Percentiles rank a stretch among this genome's conserved stretches.
Evolutionary conservation across 2,329 filamentous ascomycete species (phyloP).

Genomic region (Cytospora piceae): DNA sequence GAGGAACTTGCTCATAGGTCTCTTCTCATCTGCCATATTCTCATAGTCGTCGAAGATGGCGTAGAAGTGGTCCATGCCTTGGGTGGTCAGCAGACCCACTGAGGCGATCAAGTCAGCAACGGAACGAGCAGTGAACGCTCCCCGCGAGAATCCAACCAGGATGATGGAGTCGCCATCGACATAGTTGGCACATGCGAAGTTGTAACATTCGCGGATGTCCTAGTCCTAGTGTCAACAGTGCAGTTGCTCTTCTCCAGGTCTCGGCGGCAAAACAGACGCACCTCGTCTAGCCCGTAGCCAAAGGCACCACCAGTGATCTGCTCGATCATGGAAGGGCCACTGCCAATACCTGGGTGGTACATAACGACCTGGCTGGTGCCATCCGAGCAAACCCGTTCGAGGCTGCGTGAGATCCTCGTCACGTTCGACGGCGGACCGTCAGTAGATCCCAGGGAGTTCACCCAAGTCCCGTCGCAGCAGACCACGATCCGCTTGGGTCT

Average conservation of each 20-base stretch:
- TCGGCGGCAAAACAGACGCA: constrained; percentile 4
- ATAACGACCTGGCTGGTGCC: constrained; percentile 39
- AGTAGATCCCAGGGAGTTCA: constrained; percentile 36
- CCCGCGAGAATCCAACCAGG: constrained; percentile 45
- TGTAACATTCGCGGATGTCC: constrained; percentile 44
- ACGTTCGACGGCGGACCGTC: constrained; percentile 38
- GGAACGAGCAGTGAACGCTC: constrained; percentile 46
- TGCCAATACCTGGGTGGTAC: constrained; percentile 41
- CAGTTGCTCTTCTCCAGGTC: background rate
- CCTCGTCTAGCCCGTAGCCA: constrained; percentile 39
- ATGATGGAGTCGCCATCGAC: constrained; percentile 42
- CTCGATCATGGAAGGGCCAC: constrained; percentile 36
- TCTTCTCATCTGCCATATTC: constrained; percentile 37
- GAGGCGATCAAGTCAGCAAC: constrained; percentile 44
- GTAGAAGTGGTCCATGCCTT: constrained; percentile 48
- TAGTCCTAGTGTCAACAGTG: constrained; percentile 14
- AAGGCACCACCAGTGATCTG: constrained; percentile 39
- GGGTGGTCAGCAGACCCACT: constrained; percentile 47
- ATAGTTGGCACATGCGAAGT: constrained; percentile 45
- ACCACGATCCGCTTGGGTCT: constrained; percentile 37
- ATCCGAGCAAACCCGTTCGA: constrained; percentile 35
- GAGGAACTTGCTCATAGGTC: constrained; percentile 34
- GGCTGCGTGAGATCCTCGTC: constrained; percentile 36
- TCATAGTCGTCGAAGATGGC: constrained; percentile 46
- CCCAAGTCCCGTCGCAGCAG: constrained; percentile 43